phyloP scores from a whole-genome alignment of 2,329 filamentous ascomycete genomes.

The Botrytis tulipae region DNA sequence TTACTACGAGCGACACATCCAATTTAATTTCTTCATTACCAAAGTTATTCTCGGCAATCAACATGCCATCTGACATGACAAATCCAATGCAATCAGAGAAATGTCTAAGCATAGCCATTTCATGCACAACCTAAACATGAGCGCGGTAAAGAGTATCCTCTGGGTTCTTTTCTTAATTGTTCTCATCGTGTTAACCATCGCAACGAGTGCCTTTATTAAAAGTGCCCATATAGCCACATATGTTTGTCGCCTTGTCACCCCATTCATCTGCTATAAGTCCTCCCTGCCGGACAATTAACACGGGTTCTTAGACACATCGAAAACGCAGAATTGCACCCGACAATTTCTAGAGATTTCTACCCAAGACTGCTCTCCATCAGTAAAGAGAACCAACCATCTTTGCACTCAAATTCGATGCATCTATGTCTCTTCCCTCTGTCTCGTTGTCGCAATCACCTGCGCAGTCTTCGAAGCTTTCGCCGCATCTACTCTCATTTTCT shows the following conservation, averaged over 20 bases:
- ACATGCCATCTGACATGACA: background rate
- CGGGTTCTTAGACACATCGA: background rate
- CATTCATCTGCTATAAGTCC: background rate
- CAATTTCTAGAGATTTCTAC: background rate
- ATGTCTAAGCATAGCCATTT: slow-evolving; percentile 45
- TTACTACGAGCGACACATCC: background rate
- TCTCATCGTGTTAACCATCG: slow-evolving; percentile 45
- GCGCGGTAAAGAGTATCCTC: slow-evolving; percentile 51
- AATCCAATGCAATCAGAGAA: slow-evolving; percentile 15
- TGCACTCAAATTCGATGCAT: slow-evolving; percentile 43
- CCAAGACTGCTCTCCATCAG: background rate
- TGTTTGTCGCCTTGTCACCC: background rate
- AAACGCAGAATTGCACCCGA: background rate
- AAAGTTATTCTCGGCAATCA: background rate
- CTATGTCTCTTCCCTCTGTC: slow-evolving; percentile 45
- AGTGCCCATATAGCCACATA: background rate
- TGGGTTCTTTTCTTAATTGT: slow-evolving; percentile 48
- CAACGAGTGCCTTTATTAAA: slow-evolving; percentile 36
- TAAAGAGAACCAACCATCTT: slow-evolving; percentile 10
- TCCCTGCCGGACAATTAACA: background rate
- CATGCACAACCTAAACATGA: slow-evolving; percentile 43
- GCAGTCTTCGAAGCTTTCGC: slow-evolving; percentile 54
- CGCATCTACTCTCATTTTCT: slow-evolving; percentile 46
- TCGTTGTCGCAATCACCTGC: slow-evolving; percentile 45
- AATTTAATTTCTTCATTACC: background rate